Base-by-base conservation (phyloP, 1,284 basidiomycete genomes). In the Thecaphora thlaspeos region DNA sequence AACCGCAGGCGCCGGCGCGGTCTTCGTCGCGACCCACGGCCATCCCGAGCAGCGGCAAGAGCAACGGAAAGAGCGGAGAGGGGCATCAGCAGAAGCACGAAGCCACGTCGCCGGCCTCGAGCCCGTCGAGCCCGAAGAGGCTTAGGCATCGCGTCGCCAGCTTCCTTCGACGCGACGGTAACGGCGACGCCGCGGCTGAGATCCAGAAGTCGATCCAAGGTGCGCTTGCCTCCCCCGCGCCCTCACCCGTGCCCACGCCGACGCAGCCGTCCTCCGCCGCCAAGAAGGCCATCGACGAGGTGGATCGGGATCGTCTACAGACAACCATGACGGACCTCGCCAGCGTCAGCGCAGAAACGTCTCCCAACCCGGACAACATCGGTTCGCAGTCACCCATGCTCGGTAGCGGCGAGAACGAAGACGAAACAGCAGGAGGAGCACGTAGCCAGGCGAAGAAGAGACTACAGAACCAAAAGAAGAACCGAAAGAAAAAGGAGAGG, bases 391-490 rank as follows among this genome's bases (percentile, higher is more conserved):
- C 26, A 11, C 26, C 26, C 7, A 28, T 28, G 26, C 26, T 28
- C n/a, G n/a, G n/a, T n/a, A n/a, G n/a, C 7, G 26, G 26, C 26
- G 26, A 28, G 26, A 11, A 28, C 26, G 26, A 11, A 5, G 26
- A 5, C 26, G 26, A 28, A 11, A 28, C 26, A 11, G 26, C 7
- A 28, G 7, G 26, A 5, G 11, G 48, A 11, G 26, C 7, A 28
- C 26, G 26, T 11, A 28, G 48, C 48, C 53, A 53, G 44, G 57
- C 53, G 39, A 64, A 60, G 43, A 64, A 60, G 51, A 53, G 49
- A 39, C 41, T 45, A 14, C 56, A 59, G 38, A 64, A 47, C 7
- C 55, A 56, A 38, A 64, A 64, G 53, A 64, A 61, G 61, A 60
- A 61, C 34, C 55, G 53, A 18, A 57, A 68, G 40, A 53, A 54